These are phyloP conservation scores for Colletotrichum tanaceti DNA, from an alignment of 2,329 filamentous ascomycete genomes.

Conservation along the genomic window DNA sequence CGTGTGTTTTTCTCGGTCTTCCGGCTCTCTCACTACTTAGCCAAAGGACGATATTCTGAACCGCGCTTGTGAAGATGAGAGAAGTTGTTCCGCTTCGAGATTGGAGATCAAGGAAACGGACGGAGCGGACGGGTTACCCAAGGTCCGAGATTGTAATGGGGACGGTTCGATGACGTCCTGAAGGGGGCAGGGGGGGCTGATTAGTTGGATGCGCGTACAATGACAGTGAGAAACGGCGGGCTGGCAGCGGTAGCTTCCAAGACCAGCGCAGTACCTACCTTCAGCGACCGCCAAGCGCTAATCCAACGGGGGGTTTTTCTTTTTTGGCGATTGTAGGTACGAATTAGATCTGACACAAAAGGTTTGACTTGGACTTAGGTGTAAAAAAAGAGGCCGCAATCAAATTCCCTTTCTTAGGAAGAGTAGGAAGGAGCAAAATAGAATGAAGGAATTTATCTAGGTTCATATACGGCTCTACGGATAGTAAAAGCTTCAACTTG, in stretches of 20 bases:
- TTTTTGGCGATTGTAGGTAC: conserved; percentile 3
- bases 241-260: conserved; percentile 26
- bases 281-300: conserved; percentile 33
- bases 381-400: no score
- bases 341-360: not conserved
- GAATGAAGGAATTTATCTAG: not conserved
- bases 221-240: conserved; percentile 13
- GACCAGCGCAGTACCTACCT: conserved; percentile 12
- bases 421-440: not conserved
- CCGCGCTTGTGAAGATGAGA: not conserved
- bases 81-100: conserved; percentile 10
- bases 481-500: not conserved
- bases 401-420: no score
- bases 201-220: conserved; percentile 24
- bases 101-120: conserved; percentile 26
- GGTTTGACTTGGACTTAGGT: not conserved
- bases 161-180: conserved; percentile 40
- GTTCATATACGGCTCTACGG: no score
- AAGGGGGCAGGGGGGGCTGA: conserved; percentile 26
- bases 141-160: conserved; percentile 38
- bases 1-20: not conserved
- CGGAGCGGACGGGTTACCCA: conserved; percentile 26
- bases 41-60: not conserved
- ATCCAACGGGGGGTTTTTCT: conserved; percentile 10
- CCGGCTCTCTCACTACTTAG: conserved; percentile 7